Base-by-base conservation (phyloP, 2,329 filamentous ascomycete species). In the Hymenoscyphus albidus region DNA sequence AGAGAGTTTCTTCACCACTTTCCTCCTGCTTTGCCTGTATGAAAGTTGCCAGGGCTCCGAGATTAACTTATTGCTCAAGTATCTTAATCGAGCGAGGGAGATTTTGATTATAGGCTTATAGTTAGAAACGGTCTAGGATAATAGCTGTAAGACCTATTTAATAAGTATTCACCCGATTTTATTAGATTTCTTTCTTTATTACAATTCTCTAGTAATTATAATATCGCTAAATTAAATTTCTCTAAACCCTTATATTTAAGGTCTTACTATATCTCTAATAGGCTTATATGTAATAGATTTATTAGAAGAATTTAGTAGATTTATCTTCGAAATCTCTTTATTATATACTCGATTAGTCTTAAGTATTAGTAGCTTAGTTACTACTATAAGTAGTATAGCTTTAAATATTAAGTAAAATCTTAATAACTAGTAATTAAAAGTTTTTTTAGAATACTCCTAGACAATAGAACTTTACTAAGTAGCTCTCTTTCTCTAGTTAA, bases 111-210 rank as follows among this genome's bases (percentile, higher is more conserved):
- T 62, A 42, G 32, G 68, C 59, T n/a, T 38, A 61, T n/a, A 13
- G 62, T 27, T 48, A 61, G n/a, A 35, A 56, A 16, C 40, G 18
- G 1, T 55, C 42, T n/a, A 56, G 3, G 42, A 13, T 18, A 4
- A 58, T 13, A n/a, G 22, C n/a, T n/a, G n/a, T 7, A 42, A 56
- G 27, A 51, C 16, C 6, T 42, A 61, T 18, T 59, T 62, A 4
- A 67, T 66, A 16, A 63, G 62, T n/a, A 61, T 72, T 9, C 64
- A 72, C 22, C 65, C 66, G 2, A 67, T 70, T 44, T 58, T 72
- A 4, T 64, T 72, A 6, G 67, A 72, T 39, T 71, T 69, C 60
- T 72, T 70, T 59, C 42, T 64, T 1, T 71, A 71, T 35, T 70
- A 72, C 48, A 67, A 68, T 22, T 64, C 61, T 13, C 59, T 72